A percentile compares a stretch with the other conserved stretches of the same genome.
phyloP scores from a whole-genome alignment of 225 moss, liverwort and hornwort genomes.

The Rhytidiadelphus loreus region DNA sequence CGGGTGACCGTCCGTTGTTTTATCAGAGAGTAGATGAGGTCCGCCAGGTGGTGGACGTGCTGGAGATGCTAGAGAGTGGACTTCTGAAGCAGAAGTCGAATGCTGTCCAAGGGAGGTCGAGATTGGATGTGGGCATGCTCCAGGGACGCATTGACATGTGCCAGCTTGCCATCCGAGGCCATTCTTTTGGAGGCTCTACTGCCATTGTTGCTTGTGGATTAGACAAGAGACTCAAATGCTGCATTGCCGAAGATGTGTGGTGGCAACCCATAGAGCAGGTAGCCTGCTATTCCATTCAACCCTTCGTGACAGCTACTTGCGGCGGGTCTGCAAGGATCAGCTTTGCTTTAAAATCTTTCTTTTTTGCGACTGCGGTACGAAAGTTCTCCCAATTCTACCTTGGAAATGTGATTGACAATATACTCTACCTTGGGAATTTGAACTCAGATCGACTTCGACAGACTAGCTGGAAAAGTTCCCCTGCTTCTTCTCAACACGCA shows the following conservation, averaged over 20 bases:
- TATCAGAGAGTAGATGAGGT: constrained; percentile 16
- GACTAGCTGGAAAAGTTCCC: constrained; percentile 29
- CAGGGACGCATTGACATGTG: constrained; percentile 16
- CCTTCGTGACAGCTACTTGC: background rate
- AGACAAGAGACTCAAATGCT: constrained; percentile 30
- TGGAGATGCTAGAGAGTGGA: constrained; percentile 22
- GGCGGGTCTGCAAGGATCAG: background rate
- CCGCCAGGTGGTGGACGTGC: constrained; percentile 16
- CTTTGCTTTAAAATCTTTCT: background rate
- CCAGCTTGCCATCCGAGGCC: constrained; percentile 21
- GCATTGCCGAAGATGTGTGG: constrained; percentile 34
- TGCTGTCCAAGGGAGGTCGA: constrained; percentile 1
- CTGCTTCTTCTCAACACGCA: constrained; percentile 23
- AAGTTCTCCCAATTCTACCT: background rate
- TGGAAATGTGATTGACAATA: background rate
- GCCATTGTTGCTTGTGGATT: constrained; percentile 27
- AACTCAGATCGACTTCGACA: constrained; percentile 14
- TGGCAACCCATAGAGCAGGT: constrained; percentile 33
- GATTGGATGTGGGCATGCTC: constrained; percentile 14
- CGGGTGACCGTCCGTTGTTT: background rate
- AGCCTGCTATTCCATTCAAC: background rate
- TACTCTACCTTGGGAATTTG: background rate
- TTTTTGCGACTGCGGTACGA: background rate
- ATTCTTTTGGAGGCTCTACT: constrained; percentile 27
- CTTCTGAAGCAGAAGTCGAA: constrained; percentile 15